Percentiles rank a stretch among this genome's conserved stretches.
Conservation (phyloP, 805 yeast genomes). For the Clavispora santaluciae region DNA sequence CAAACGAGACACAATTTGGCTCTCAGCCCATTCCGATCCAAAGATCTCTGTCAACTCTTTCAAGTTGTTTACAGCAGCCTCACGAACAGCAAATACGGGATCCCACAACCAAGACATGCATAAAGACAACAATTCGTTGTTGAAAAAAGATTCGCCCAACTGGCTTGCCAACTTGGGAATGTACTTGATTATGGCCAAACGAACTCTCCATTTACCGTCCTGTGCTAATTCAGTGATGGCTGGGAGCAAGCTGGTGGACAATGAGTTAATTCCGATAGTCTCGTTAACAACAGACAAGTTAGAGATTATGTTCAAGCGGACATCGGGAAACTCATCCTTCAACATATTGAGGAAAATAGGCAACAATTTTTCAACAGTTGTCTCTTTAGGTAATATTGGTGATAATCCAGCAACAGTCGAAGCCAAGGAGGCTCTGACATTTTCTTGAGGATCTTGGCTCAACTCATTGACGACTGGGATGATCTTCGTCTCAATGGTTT, state of each 20-base stretch:
- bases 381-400: slow-evolving; percentile 77
- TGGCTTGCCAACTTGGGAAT: slow-evolving; percentile 93
- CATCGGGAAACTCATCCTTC: slow-evolving; percentile 96
- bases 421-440: slow-evolving; percentile 90
- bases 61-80: slow-evolving; percentile 87
- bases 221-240: slow-evolving; percentile 95
- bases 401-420: slow-evolving; percentile 82
- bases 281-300: slow-evolving; percentile 89
- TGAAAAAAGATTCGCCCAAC: slow-evolving; percentile 88
- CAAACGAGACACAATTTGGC: slow-evolving; percentile 74
- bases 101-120: slow-evolving; percentile 99
- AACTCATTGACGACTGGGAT: slow-evolving; percentile 80
- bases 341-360: slow-evolving; percentile 91
- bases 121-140: slow-evolving; percentile 82
- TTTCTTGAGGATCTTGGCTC: slow-evolving; percentile 87
- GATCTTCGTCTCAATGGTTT: slow-evolving; percentile 59
- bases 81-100: slow-evolving; percentile 91
- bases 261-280: slow-evolving; percentile 84
- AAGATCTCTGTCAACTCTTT: slow-evolving; percentile 77
- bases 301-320: slow-evolving; percentile 87
- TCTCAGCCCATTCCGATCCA: slow-evolving; percentile 91
- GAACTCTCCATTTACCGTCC: slow-evolving; percentile 96
- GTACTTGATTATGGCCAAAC: slow-evolving; percentile 94
- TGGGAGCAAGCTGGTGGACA: slow-evolving; percentile 85
- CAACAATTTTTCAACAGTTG: slow-evolving; percentile 73